Evolutionary conservation across 352 stramenopile genomes (phyloP).

Genomic region (Pythium periplocum): DNA sequence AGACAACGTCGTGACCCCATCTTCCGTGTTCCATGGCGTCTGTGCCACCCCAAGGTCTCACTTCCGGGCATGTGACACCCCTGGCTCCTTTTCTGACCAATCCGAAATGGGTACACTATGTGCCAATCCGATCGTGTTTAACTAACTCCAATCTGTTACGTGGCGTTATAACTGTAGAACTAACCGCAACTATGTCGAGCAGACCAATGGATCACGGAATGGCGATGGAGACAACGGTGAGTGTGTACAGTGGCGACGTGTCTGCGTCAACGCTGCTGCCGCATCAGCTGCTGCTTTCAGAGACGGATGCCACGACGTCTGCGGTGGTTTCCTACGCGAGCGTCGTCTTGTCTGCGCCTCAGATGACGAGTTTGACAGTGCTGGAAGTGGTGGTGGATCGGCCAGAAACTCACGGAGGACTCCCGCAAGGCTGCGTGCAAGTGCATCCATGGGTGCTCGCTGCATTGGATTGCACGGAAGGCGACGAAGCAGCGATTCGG

Average conservation of each 20-base stretch:
- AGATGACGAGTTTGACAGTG: background rate
- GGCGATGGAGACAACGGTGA: background rate
- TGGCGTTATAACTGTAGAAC: no score
- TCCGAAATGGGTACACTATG: no score
- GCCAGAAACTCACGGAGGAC: constrained; percentile 8
- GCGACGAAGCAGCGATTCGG: background rate
- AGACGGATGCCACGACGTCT: constrained; percentile 17
- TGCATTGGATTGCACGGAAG: constrained; percentile 14
- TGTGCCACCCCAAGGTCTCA: no score
- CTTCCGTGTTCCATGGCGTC: no score
- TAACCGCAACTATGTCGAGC: no score
- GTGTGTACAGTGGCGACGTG: constrained; percentile 18
- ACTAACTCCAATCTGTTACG: no score
- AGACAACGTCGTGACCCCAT: no score
- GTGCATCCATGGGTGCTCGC: constrained; percentile 51
- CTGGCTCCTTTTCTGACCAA: no score
- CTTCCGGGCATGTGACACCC: no score
- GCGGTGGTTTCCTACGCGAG: constrained; percentile 16
- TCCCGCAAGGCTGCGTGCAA: constrained; percentile 27
- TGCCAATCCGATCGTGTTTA: no score
- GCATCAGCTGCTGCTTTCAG: constrained; percentile 41
- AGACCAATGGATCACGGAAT: no score
- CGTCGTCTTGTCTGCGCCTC: background rate
- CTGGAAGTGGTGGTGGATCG: constrained; percentile 37
- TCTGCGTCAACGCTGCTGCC: constrained; percentile 29